These are phyloP conservation scores for Colletotrichum sansevieriae DNA, from an alignment of 2,329 filamentous ascomycete species.

Conservation along the genomic window DNA sequence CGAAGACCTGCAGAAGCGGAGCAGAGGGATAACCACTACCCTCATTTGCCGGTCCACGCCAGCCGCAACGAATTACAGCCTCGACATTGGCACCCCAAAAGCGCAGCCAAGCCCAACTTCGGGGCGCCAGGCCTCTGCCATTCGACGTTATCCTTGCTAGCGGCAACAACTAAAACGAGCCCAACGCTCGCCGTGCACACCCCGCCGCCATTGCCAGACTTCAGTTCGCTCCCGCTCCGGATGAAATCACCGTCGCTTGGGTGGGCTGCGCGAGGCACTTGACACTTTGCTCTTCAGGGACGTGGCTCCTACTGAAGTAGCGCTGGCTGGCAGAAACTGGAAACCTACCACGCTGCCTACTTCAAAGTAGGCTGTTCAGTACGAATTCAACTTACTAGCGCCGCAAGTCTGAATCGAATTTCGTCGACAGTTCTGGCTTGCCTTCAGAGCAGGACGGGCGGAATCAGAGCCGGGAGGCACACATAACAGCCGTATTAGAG, in stretches of 20 bases:
- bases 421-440: constrained; percentile 15
- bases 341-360: constrained; percentile 15
- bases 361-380: not conserved
- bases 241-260: constrained; percentile 41
- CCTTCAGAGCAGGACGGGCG: not conserved
- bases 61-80: constrained; percentile 28
- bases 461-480: not conserved
- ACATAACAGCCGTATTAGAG: not conserved
- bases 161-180: constrained; percentile 37
- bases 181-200: constrained; percentile 34
- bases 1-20: constrained; percentile 38
- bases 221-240: constrained; percentile 39
- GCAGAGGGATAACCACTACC: constrained; percentile 23
- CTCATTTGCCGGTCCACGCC: constrained; percentile 14
- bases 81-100: constrained; percentile 31
- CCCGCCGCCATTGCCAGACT: constrained; percentile 30
- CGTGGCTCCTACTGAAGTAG: constrained; percentile 6
- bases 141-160: constrained; percentile 38
- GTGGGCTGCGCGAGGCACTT: constrained; percentile 37
- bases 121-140: constrained; percentile 29
- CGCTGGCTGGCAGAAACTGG: constrained; percentile 23
- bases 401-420: not conserved
- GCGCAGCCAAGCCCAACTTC: constrained; percentile 32
- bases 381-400: constrained; percentile 6
- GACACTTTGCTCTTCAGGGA: constrained; percentile 41